Evolutionary conservation across 1,284 basidiomycete genomes (phyloP).

Genomic region (Ceratobasidium sp.): DNA sequence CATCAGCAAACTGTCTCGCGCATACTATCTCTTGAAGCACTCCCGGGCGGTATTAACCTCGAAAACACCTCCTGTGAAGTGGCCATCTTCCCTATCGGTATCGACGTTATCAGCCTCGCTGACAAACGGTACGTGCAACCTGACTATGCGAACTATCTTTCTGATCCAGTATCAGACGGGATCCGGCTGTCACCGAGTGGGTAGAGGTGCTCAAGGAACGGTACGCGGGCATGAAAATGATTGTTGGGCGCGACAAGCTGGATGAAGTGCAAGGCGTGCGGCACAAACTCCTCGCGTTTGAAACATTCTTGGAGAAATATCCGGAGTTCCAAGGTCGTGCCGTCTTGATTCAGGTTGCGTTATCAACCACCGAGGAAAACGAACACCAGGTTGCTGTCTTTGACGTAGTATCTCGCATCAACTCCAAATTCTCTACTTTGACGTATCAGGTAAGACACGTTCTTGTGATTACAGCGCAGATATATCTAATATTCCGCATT

Average conservation of each 20-base stretch:
- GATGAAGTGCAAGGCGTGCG: constrained; percentile 86
- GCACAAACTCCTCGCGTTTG: constrained; percentile 85
- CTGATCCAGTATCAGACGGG: constrained; percentile 55
- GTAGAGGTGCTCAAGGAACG: constrained; percentile 76
- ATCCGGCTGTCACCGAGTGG: constrained; percentile 84
- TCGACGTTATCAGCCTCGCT: constrained; percentile 76
- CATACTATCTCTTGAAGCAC: constrained; percentile 79
- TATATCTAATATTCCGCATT: neutral
- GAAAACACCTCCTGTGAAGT: constrained; percentile 76
- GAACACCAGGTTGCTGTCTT: constrained; percentile 76
- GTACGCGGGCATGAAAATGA: constrained; percentile 82
- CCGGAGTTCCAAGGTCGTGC: constrained; percentile 79
- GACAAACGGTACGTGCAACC: constrained; percentile 63
- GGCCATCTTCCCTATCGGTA: constrained; percentile 88
- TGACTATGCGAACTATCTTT: neutral
- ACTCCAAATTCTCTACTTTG: constrained; percentile 79
- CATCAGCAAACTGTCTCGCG: constrained; percentile 75
- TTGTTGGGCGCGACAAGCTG: constrained; percentile 88
- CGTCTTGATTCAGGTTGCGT: constrained; percentile 85
- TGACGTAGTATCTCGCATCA: constrained; percentile 81
- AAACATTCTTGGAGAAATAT: constrained; percentile 79
- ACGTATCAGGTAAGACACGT: constrained; percentile 66
- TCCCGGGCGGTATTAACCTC: constrained; percentile 81
- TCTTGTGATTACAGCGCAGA: neutral
- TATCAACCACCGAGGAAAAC: constrained; percentile 81